Evolutionary conservation across 1,284 basidiomycete species (phyloP).

Genomic region (Trametes polyzona): DNA sequence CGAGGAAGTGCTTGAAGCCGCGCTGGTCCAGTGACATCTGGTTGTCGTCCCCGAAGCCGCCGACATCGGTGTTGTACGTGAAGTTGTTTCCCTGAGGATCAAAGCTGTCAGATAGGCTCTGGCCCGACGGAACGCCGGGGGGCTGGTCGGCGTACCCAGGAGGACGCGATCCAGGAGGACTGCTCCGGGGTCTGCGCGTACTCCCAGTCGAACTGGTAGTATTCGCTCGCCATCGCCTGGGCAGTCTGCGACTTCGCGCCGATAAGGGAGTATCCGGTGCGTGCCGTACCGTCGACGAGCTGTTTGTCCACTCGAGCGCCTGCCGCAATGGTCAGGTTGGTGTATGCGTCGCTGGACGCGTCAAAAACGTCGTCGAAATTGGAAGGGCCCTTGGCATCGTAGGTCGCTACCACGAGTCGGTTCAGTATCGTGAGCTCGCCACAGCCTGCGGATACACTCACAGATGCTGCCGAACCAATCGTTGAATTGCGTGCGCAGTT

Average conservation of each 20-base stretch:
- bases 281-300: constrained; percentile 52
- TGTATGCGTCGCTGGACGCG: constrained; percentile 45
- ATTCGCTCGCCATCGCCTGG: constrained; percentile 56
- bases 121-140: background rate
- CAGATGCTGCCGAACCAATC: constrained; percentile 53
- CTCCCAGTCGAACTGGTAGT: constrained; percentile 59
- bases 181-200: constrained; percentile 61
- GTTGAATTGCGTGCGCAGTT: constrained; percentile 49
- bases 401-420: constrained; percentile 46
- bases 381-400: constrained; percentile 49
- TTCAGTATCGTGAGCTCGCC: background rate
- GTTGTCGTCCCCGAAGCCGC: constrained; percentile 62
- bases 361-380: constrained; percentile 53
- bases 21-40: constrained; percentile 60
- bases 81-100: constrained; percentile 59
- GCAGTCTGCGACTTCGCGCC: constrained; percentile 47
- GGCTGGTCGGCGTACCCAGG: constrained; percentile 53
- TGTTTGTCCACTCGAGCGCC: constrained; percentile 27
- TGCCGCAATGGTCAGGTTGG: constrained; percentile 43
- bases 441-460: constrained; percentile 36
- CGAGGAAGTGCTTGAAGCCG: constrained; percentile 59
- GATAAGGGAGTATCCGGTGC: constrained; percentile 52
- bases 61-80: constrained; percentile 57
- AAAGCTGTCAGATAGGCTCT: background rate
- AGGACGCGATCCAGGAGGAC: constrained; percentile 63